Conservation (phyloP, 2,329 filamentous ascomycete species). For the Diatrype stigma region DNA sequence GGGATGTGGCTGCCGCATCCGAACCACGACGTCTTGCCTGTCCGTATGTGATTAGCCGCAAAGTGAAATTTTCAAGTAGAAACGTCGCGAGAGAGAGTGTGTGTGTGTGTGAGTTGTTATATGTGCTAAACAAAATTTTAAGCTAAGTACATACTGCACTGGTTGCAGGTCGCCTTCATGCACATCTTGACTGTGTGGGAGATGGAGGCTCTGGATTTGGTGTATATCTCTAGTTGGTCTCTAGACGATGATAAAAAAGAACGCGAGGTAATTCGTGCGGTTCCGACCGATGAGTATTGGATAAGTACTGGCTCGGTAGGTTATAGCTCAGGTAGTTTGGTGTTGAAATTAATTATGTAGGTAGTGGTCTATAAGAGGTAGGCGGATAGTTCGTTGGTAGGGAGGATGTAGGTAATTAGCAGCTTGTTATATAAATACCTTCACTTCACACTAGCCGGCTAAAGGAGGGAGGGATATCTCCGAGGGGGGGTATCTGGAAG, state of each 20-base stretch:
- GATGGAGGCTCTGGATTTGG: neutral
- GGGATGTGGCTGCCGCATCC: slow-evolving; percentile 62
- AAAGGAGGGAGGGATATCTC: too few species aligned
- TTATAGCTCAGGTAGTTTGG: too few species aligned
- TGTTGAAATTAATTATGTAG: too few species aligned
- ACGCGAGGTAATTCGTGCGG: slow-evolving; percentile 21
- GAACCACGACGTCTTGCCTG: slow-evolving; percentile 60
- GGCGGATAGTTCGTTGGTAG: neutral
- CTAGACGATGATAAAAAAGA: neutral
- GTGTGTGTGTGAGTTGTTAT: neutral
- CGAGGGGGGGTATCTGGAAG: too few species aligned
- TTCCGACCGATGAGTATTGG: too few species aligned
- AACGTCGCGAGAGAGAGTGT: too few species aligned
- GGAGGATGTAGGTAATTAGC: too few species aligned
- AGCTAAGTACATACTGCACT: slow-evolving; percentile 52
- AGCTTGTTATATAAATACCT: too few species aligned
- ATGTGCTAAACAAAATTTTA: neutral
- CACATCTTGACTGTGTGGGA: slow-evolving; percentile 48
- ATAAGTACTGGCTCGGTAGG: too few species aligned
- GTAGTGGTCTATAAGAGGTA: slow-evolving; percentile 29
- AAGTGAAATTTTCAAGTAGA: neutral
- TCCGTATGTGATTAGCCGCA: slow-evolving; percentile 7
- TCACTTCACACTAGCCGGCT: too few species aligned
- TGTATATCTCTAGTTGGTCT: neutral
- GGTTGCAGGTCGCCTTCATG: slow-evolving; percentile 57